Evolutionary conservation across 345 rosid species (phyloP), one percentile per base, ranked within the genome.

Genomic region (Hibiscus mutabilis): DNA sequence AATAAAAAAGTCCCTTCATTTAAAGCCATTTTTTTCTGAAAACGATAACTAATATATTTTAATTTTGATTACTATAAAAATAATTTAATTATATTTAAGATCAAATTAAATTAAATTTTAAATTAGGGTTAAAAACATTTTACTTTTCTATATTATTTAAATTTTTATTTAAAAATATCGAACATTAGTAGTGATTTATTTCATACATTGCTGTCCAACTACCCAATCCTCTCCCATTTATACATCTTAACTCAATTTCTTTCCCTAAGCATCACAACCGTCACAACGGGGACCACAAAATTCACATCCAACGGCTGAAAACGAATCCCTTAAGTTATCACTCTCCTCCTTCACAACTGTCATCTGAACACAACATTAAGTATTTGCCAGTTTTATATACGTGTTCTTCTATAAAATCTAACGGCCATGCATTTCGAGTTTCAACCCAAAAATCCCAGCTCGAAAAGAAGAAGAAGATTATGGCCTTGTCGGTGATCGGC

Each of bases 251-350:
- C 68, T 5, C 14, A 9, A 42, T 1, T 42, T 37, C 9, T 42
- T 42, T 1, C 46, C 44, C 46, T 10, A 42, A 42, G 14, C 60
- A 74, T 74, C 75, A 3, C 27, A 2, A n/a, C 77, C 74, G 74
- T 42, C 2, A 14, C 6, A 47, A 13, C n/a, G n/a, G n/a, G 52
- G 52, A 47, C 52, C 52, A 47, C 52, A 47, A 13, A 47, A 13
- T 47, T 47, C 52, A 14, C 16, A 47, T 47, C 52, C 5, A 47
- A 47, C 52, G 52, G 52, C n/a, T 47, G 0, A 47, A 3, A 13
- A 3, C n/a, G 16, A 13, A 47, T 47, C 68, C 51, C 13, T 29
- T 16, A 11, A 51, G 0, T 3, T 14, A 2, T 8, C 51, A n/a
- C 4, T 70, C 27, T 10, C 14, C 14, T 42, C 46, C 3, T 42